These are phyloP conservation scores for Chenopodium suecicum DNA, from an alignment of 148 eudicot species.

Conservation along the genomic window DNA sequence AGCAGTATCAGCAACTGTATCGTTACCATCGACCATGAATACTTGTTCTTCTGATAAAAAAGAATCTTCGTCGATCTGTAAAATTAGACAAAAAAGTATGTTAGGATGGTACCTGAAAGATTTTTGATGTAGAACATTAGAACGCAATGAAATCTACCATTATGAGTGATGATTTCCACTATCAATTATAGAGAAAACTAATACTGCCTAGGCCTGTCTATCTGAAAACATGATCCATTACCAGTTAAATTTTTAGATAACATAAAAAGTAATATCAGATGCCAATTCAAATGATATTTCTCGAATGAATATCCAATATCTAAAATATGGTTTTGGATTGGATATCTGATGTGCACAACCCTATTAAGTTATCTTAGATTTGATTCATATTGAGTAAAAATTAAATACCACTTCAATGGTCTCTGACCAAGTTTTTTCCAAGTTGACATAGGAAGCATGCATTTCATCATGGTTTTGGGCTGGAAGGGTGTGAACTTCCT, in stretches of 20 bases:
- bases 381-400: too few relatives aligned
- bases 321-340: too few relatives aligned
- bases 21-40: constrained; percentile 21
- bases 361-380: too few relatives aligned
- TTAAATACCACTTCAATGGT: constrained; percentile 41
- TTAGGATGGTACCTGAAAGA: not conserved
- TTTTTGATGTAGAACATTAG: not conserved
- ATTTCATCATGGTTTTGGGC: constrained; percentile 20
- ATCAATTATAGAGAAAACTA: not conserved
- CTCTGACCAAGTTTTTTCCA: constrained; percentile 24
- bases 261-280: too few relatives aligned
- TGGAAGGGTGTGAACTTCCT: constrained; percentile 27
- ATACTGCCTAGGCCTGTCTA: too few relatives aligned
- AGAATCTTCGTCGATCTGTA: constrained; percentile 45
- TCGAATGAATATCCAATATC: too few relatives aligned
- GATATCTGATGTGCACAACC: too few relatives aligned
- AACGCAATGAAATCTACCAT: too few relatives aligned
- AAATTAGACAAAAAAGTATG: not conserved
- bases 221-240: too few relatives aligned
- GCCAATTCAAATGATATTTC: too few relatives aligned
- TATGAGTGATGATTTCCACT: not conserved
- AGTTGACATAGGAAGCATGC: constrained; percentile 22
- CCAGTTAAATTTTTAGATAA: too few relatives aligned
- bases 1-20: constrained; percentile 20
- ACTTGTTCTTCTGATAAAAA: constrained; percentile 28